Percentiles rank a stretch among this genome's conserved stretches.
Evolutionary conservation across 805 yeast genomes (phyloP).

Genomic region (Lipomyces mesembrius): DNA sequence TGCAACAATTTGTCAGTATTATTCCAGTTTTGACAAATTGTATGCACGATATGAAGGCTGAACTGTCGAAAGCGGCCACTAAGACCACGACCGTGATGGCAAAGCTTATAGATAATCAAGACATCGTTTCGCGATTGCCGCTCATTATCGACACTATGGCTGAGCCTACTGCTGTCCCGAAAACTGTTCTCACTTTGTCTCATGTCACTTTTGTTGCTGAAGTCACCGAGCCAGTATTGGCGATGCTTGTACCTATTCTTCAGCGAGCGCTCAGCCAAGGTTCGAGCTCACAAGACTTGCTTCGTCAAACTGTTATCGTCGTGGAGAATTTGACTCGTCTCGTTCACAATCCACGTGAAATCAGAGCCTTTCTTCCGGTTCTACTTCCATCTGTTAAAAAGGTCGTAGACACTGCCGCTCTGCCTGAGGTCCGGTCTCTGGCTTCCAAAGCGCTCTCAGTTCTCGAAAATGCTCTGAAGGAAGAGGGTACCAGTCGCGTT

Average conservation of each 20-base stretch:
- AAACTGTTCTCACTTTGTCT: slow-evolving; percentile 83
- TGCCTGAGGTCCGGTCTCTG: slow-evolving; percentile 94
- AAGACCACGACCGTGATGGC: slow-evolving; percentile 72
- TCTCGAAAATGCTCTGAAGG: slow-evolving; percentile 76
- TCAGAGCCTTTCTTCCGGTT: slow-evolving; percentile 82
- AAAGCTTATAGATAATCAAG: slow-evolving; percentile 86
- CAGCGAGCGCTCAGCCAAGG: slow-evolving; percentile 80
- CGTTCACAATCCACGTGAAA: slow-evolving; percentile 91
- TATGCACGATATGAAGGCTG: slow-evolving; percentile 96
- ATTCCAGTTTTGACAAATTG: slow-evolving; percentile 86
- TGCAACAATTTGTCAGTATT: slow-evolving; percentile 73
- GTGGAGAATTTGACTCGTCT: slow-evolving; percentile 94
- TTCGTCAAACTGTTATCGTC: slow-evolving; percentile 95
- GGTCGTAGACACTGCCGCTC: slow-evolving; percentile 85
- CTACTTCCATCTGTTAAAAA: slow-evolving; percentile 89
- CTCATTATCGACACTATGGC: slow-evolving; percentile 85
- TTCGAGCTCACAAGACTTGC: slow-evolving; percentile 86
- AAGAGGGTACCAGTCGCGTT: slow-evolving; percentile 78
- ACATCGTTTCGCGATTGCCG: slow-evolving; percentile 83
- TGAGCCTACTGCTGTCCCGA: slow-evolving; percentile 85
- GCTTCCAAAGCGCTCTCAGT: slow-evolving; percentile 86
- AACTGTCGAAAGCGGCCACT: slow-evolving; percentile 83
- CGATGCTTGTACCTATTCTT: slow-evolving; percentile 88
- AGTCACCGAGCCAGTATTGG: slow-evolving; percentile 93
- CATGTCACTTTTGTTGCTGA: slow-evolving; percentile 97